Conservation (phyloP, 1,139 yeast species). For the Geotrichum klebahnii region DNA sequence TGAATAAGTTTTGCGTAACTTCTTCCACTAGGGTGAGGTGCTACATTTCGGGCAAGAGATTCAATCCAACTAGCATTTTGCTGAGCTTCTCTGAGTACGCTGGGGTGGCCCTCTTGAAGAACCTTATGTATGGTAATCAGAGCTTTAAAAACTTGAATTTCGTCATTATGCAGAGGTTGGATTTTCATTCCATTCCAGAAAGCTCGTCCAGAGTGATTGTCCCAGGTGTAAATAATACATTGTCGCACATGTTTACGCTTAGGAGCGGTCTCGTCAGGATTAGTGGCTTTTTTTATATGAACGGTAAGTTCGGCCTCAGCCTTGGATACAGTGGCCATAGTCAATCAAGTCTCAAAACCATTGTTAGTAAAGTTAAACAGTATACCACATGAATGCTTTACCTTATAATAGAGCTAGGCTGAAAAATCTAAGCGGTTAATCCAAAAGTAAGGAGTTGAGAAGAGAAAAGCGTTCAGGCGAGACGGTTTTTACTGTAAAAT, state of each 20-base stretch:
- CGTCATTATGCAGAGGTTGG: conserved; percentile 76
- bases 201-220: conserved; percentile 77
- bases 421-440: too few species aligned
- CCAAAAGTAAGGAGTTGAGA: too few species aligned
- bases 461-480: too few species aligned
- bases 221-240: conserved; percentile 95
- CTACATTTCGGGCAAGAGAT: conserved; percentile 30
- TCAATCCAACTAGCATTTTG: conserved; percentile 64
- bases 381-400: too few species aligned
- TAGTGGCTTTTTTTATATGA: conserved; percentile 81
- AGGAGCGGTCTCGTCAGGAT: conserved; percentile 84
- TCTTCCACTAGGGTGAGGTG: conserved; percentile 35
- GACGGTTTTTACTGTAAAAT: too few species aligned
- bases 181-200: conserved; percentile 83
- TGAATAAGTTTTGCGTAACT: conserved; percentile 72
- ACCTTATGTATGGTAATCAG: conserved; percentile 85
- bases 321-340: conserved; percentile 29
- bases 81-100: conserved; percentile 76
- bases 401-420: background rate
- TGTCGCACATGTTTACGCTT: conserved; percentile 90
- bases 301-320: conserved; percentile 46
- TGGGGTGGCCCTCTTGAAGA: conserved; percentile 93
- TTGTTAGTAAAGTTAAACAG: background rate
- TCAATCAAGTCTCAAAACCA: background rate
- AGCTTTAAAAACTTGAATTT: conserved; percentile 82